Base-by-base conservation (phyloP, 2,329 filamentous ascomycete genomes). In the Colletotrichum sublineola region DNA sequence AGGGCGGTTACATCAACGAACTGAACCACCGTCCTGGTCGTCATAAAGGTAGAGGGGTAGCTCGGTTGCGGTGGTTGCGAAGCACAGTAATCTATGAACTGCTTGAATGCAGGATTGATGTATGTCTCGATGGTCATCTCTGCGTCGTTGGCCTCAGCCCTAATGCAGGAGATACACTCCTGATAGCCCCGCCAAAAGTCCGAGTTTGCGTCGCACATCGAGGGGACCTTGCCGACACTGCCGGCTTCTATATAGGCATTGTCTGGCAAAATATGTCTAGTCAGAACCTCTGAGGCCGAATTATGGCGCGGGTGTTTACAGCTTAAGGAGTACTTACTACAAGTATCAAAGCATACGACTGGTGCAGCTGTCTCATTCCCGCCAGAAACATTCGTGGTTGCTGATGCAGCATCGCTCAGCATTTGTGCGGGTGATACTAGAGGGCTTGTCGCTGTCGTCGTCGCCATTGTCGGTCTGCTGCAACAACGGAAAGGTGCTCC, bases 71-170 rank as follows among this genome's bases (percentile, higher is more conserved):
- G 4, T n/a, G 36, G 15, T 15, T 58, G 36, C 38, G 38, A 42
- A 2, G n/a, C 56, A 42, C 56, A 58, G 15, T 29, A 58, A 18
- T 58, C 56, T 9, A 29, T 24, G 38, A 58, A 42, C 56, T 42
- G 68, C 31, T 33, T 7, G 42, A 65, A 70, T 6, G 38, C 31
- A 7, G 66, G 46, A 1, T 60, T 61, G 7, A 73, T 2, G 15
- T 65, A 55, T 5, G 5, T 29, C 1, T 24, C 31, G 31, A 29
- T 24, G 20, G n/a, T 42, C 2, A 18, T 7, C 33, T 50, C 53
- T 18, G 14, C 29, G 18, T 53, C 58, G 11, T 40, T 31, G 29
- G 56, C n/a, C 24, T 68, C 42, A 3, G 29, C 31, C 12, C 33
- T 31, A 11, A 60, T 15, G 38, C 63, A 66, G 9, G 29, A 24